Conservation (phyloP, 2,329 filamentous ascomycete genomes). For the Colletotrichum sp. region DNA sequence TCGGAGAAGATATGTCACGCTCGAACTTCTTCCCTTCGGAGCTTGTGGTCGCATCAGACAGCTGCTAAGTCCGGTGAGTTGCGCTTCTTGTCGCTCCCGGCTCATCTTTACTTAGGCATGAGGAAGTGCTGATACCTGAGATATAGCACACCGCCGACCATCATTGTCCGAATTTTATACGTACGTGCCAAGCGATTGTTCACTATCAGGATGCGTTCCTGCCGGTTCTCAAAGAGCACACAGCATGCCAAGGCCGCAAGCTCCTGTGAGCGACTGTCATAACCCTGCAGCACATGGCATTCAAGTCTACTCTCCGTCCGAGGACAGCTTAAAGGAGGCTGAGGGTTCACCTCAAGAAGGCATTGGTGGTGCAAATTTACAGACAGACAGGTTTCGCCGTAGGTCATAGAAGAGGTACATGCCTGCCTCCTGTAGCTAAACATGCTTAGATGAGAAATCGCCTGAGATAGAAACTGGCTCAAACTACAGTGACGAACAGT, state of each 20-base stretch:
- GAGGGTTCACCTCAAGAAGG: neutral
- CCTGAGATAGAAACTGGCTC: neutral
- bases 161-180: slow-evolving; percentile 12
- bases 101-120: neutral
- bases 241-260: neutral
- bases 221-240: neutral
- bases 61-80: neutral
- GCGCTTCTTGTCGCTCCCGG: neutral
- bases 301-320: neutral
- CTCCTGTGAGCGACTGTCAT: neutral
- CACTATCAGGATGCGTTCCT: neutral
- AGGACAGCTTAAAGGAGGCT: neutral
- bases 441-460: neutral
- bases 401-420: neutral
- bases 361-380: neutral
- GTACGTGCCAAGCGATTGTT: neutral
- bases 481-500: neutral
- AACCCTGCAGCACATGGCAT: neutral
- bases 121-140: neutral
- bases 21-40: neutral
- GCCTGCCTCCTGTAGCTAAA: neutral
- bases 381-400: neutral
- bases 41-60: neutral
- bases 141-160: neutral
- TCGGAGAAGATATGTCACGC: neutral